A percentile compares a stretch with the other conserved stretches of the same genome.
phyloP scores from a whole-genome alignment of 495 filamentous ascomycete genomes.

The Neurospora sp. region DNA sequence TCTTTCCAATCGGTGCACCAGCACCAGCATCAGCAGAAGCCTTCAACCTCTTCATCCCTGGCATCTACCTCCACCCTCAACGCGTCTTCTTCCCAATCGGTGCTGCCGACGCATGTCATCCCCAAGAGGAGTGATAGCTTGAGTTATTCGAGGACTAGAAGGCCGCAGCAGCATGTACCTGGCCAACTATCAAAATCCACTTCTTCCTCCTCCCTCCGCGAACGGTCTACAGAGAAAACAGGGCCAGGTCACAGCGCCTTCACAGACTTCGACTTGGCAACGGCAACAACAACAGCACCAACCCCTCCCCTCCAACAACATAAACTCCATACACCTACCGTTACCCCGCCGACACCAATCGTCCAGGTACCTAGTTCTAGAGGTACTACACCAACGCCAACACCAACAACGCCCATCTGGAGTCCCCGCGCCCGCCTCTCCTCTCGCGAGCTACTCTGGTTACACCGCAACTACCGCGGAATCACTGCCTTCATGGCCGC shows the following conservation, averaged over 20 bases:
- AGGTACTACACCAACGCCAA: not conserved
- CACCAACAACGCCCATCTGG: not conserved
- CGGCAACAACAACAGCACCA: not conserved
- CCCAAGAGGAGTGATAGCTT: not conserved
- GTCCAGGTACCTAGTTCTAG: not conserved
- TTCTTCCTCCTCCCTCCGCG: not conserved
- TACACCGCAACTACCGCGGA: constrained; percentile 33
- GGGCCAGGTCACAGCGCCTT: too few relatives aligned
- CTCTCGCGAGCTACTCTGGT: constrained; percentile 23
- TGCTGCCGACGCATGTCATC: not conserved
- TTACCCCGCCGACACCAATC: constrained; percentile 6
- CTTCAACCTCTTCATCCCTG: not conserved
- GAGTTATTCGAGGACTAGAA: too few relatives aligned
- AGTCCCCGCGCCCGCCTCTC: not conserved
- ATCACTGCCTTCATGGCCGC: constrained; percentile 30
- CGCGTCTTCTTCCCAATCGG: not conserved
- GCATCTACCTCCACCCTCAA: not conserved
- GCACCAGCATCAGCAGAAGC: not conserved
- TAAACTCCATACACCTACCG: not conserved
- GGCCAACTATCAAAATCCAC: not conserved
- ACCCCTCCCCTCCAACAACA: not conserved
- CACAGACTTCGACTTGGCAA: not conserved
- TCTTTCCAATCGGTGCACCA: not conserved
- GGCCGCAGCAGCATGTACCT: not conserved
- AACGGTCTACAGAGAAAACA: not conserved